Evolutionary conservation across 805 yeast species (phyloP), one percentile per base, ranked within the genome.

Genomic region (Lipomyces yamanashiensis): DNA sequence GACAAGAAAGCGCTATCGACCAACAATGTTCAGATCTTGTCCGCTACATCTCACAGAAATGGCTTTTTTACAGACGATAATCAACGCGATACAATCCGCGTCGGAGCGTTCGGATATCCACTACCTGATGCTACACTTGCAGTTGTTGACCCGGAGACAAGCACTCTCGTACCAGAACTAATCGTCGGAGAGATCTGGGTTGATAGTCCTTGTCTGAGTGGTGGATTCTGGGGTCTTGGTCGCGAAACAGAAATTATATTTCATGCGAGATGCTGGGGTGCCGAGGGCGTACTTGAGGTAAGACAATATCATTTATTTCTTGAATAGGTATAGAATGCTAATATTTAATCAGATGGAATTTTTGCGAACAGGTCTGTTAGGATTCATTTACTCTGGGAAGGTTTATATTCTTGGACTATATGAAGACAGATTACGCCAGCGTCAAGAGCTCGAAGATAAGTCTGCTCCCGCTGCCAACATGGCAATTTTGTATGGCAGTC

Each of bases 101-200:
- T 95, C 0, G 96, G 96, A 17, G 88, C 97, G 0, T 95, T 93
- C 80, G 99, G 99, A 0, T 91, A 82, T 71, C 98, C 99, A 0
- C 75, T 95, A 1, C 97, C 98, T 0, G 97, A 93, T 77, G 93
- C 98, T 0, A 90, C 96, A 0, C 74, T 93, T 39, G 98, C 98
- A 0, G 85, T 95, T 36, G 98, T 95, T 0, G 92, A 96, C 73
- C 98, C 98, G 0, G 98, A 95, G 64, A 90, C 93, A 63, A 83
- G 87, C 43, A 79, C 87, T 1, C 77, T 95, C 17, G 89, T 90
- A 4, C 85, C 86, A 1, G 87, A 83, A 54, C 84, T 89, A 71
- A 90, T 88, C 67, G 90, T 95, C 15, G 99, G 99, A 34, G 99
- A 95, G 75, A 87, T 95, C 40, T 95, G 98, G 98, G 89, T 95